Base-by-base conservation (phyloP, 164 flowering plant species). In the Platanus orientalis region DNA sequence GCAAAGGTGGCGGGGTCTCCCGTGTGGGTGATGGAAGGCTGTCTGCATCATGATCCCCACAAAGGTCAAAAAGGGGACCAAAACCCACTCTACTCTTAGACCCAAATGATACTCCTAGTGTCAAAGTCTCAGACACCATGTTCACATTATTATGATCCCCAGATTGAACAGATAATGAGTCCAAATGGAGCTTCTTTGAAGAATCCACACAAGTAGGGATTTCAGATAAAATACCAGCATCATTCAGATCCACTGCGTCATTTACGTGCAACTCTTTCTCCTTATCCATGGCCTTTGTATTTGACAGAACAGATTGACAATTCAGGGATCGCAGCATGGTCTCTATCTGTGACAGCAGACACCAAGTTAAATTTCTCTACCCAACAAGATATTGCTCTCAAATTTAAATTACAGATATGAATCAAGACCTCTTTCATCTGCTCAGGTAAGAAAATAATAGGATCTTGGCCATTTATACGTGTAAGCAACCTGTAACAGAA, bases 1-100 rank as follows among this genome's bases (percentile, higher is more conserved):
- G 73, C 14, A 76, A 72, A 29, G 62, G 34, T 3, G 75, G n/a
- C n/a, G n/a, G 69, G 23, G 70, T 28, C 65, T 84, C 84, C 32
- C 90, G 78, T 17, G 99, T 94, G 9, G 99, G 97, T 17, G 99
- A 94, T 29, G 99, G 99, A 68, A 94, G 96, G 63, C 88, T 86
- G 66, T 85, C 92, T 24, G 57, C 80, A 72, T 91, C 94, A 75
- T 91, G 91, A 76, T 79, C 92, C 76, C 76, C 80, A 70, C 89
- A 93, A 65, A 85, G 92, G 68, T 92, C 93, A 9, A 89, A 69
- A 61, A 88, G 67, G 2, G 92, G 96, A 60, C 81, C 80, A 70
- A 78, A 64, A 16, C 58, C 24, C 21, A 75, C 75, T 78, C 80
- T 79, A 54, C 63, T 69, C 78, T 66, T 84, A 59, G 64, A 48